A percentile compares a stretch with the other conserved stretches of the same genome.
Conservation (phyloP, 2,329 filamentous ascomycete species). For the Colletotrichum spaethianum region DNA sequence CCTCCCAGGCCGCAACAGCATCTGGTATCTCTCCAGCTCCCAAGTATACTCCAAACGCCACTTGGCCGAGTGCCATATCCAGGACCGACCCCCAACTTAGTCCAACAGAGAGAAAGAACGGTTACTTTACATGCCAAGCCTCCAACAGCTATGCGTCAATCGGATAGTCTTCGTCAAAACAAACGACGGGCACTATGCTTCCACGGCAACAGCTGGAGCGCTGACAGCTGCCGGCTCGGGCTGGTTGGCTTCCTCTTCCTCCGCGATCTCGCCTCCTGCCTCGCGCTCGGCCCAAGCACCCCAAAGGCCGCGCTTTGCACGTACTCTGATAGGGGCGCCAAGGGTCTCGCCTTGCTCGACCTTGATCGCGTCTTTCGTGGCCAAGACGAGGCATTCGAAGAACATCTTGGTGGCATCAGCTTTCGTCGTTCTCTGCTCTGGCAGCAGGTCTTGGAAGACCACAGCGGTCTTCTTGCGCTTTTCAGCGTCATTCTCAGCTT, state of each 20-base stretch:
- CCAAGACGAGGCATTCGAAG: conserved; percentile 95
- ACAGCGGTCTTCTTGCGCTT: conserved; percentile 83
- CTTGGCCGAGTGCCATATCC: conserved; percentile 40
- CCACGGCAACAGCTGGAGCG: conserved; percentile 52
- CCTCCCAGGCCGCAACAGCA: conserved; percentile 40
- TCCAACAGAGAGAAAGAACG: conserved; percentile 42
- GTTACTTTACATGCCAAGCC: conserved; percentile 40
- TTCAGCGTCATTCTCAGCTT: conserved; percentile 77
- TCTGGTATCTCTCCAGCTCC: conserved; percentile 43
- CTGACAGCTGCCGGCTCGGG: conserved; percentile 49
- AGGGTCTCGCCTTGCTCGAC: conserved; percentile 88
- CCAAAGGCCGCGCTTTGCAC: conserved; percentile 96
- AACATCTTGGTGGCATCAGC: conserved; percentile 99
- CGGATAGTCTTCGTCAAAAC: conserved; percentile 31
- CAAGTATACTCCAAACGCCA: conserved; percentile 44
- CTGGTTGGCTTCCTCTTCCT: conserved; percentile 60
- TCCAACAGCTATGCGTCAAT: conserved; percentile 42
- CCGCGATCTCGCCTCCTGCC: conserved; percentile 73
- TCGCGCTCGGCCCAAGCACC: conserved; percentile 92
- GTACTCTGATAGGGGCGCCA: conserved; percentile 84
- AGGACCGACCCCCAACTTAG: conserved; percentile 33
- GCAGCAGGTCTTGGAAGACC: conserved; percentile 92
- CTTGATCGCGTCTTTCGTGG: conserved; percentile 98
- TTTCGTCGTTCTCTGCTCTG: conserved; percentile 83
- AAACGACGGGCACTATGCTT: conserved; percentile 48